phyloP scores from a whole-genome alignment of 2,329 filamentous ascomycete species.

The Sodiomyces alkalinus region DNA sequence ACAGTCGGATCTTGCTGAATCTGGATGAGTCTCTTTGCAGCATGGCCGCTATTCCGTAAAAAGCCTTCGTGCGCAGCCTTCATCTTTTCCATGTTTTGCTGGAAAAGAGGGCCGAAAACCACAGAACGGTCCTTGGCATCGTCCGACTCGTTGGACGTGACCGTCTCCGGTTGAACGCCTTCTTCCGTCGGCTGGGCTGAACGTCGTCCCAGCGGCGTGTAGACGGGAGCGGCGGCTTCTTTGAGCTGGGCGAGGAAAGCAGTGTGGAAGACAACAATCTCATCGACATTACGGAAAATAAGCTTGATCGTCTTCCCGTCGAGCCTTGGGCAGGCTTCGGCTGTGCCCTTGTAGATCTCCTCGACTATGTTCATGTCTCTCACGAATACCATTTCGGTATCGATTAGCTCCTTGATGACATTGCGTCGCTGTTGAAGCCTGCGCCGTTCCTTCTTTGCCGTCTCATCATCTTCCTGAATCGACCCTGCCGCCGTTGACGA shows the following conservation, averaged over 20 bases:
- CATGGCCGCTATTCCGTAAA: slow-evolving; percentile 46
- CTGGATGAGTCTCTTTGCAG: slow-evolving; percentile 43
- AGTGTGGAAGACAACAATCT: slow-evolving; percentile 78
- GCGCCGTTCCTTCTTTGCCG: slow-evolving; percentile 42
- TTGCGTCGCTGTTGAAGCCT: slow-evolving; percentile 69
- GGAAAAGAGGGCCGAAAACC: slow-evolving; percentile 36
- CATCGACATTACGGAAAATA: slow-evolving; percentile 84
- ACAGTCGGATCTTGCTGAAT: slow-evolving; percentile 49
- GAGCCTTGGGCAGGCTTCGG: slow-evolving; percentile 64
- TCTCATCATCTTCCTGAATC: slow-evolving; percentile 22
- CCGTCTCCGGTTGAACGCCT: slow-evolving; percentile 17
- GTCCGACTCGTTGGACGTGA: slow-evolving; percentile 25
- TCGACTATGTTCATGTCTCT: slow-evolving; percentile 95
- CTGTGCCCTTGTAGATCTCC: slow-evolving; percentile 94
- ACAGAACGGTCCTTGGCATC: slow-evolving; percentile 38
- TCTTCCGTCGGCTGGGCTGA: slow-evolving; percentile 25
- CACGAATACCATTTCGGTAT: slow-evolving; percentile 83
- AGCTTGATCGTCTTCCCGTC: slow-evolving; percentile 73
- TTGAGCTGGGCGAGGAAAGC: slow-evolving; percentile 68
- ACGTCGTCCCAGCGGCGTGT: slow-evolving; percentile 44
- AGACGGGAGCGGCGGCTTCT: slow-evolving; percentile 63
- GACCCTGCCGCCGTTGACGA: slow-evolving; percentile 13
- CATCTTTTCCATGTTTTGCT: slow-evolving; percentile 42
- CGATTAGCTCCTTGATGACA: slow-evolving; percentile 79
- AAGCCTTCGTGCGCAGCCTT: slow-evolving; percentile 46